A percentile compares a stretch with the other conserved stretches of the same genome.
Evolutionary conservation across 2,329 filamentous ascomycete species (phyloP).

Genomic region (Pseudogymnoascus sp.): DNA sequence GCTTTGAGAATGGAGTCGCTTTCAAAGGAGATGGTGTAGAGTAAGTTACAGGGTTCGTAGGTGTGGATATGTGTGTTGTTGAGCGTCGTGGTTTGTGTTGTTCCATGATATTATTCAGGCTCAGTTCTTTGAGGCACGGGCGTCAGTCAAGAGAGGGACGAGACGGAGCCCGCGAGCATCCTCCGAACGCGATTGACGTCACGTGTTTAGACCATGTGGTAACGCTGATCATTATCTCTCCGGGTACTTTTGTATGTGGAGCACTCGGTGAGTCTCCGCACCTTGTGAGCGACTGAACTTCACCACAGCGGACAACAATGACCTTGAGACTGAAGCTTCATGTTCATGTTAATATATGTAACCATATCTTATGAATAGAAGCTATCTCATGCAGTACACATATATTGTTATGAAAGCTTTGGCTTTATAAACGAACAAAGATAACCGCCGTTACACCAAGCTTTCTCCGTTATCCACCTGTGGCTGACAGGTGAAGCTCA

Average conservation of each 20-base stretch:
- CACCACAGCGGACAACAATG: not conserved
- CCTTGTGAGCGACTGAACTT: not conserved
- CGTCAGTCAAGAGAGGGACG: conserved; percentile 1
- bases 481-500: conserved; percentile 2
- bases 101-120: conserved; percentile 7
- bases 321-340: not conserved
- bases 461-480: not conserved
- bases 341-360: conserved; percentile 2
- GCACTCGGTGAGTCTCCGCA: not conserved
- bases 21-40: not conserved
- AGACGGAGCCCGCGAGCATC: conserved; percentile 5
- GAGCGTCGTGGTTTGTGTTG: conserved; percentile 4
- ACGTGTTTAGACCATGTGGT: not conserved
- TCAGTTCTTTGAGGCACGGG: conserved; percentile 7
- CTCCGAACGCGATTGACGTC: conserved; percentile 4
- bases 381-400: not conserved
- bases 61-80: not conserved
- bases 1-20: not conserved
- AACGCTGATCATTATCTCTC: conserved; percentile 6
- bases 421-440: not conserved
- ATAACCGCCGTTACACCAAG: conserved; percentile 2
- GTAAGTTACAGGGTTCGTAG: not conserved
- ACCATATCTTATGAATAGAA: not conserved
- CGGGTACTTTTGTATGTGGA: conserved; percentile 5
- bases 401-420: not conserved